Evolutionary conservation across 345 rosid species (phyloP).

Genomic region (Lagerstroemia speciosa): DNA sequence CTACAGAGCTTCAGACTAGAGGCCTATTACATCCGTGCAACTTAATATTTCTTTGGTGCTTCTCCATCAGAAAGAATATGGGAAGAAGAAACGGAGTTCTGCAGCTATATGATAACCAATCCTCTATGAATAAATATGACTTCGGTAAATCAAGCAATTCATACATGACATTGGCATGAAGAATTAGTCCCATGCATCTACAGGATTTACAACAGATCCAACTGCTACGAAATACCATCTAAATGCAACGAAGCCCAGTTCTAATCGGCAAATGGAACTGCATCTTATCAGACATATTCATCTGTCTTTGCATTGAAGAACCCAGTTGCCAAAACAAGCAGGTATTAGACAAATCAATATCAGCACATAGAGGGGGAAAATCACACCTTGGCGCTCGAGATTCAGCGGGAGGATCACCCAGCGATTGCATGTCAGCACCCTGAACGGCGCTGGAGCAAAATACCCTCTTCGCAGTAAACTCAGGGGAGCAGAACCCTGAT

Average conservation of each 20-base stretch:
- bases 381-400: slow-evolving; percentile 14
- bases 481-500: slow-evolving; percentile 52
- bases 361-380: not conserved
- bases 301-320: not conserved
- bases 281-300: too few relatives aligned
- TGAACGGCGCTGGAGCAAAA: slow-evolving; percentile 42
- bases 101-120: not conserved
- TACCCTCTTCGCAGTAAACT: slow-evolving; percentile 34
- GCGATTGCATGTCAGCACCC: slow-evolving; percentile 23
- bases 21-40: not conserved
- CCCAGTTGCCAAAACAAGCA: not conserved
- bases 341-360: not conserved
- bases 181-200: not conserved
- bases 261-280: not conserved
- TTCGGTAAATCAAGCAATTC: not conserved
- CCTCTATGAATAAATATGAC: not conserved
- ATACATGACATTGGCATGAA: not conserved
- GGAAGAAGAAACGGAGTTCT: not conserved
- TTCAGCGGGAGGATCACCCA: not conserved
- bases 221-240: not conserved
- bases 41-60: not conserved
- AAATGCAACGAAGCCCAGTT: not conserved
- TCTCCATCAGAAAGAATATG: not conserved
- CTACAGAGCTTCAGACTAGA: not conserved
- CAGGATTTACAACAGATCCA: not conserved